Evolutionary conservation across 768 basidiomycete genomes (phyloP).

Genomic region (Leucosporidium scottii): DNA sequence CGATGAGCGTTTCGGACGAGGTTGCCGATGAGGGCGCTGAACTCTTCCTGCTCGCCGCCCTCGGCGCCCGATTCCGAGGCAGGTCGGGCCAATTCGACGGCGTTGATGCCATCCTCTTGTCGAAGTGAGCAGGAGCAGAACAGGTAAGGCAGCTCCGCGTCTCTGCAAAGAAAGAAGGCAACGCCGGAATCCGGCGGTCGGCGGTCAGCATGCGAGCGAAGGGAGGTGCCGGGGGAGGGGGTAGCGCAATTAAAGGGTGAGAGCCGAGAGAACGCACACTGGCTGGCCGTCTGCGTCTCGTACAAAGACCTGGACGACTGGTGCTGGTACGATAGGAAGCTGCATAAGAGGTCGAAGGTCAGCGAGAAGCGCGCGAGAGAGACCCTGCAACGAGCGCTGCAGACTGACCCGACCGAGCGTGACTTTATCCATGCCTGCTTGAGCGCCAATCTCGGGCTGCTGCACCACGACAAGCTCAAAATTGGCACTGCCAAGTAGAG

Average conservation of each 20-base stretch:
- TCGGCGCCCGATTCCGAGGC: conserved; percentile 22
- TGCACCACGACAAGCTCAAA: conserved; percentile 82
- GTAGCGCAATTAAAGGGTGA: neutral
- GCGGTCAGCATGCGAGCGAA: neutral
- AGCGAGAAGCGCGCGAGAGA: neutral
- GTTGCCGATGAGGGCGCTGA: conserved; percentile 69
- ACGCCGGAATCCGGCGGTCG: conserved; percentile 3
- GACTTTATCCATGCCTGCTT: conserved; percentile 52
- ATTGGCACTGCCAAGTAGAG: conserved; percentile 37
- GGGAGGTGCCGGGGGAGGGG: neutral
- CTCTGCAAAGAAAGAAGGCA: conserved; percentile 49
- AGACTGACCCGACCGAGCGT: conserved; percentile 23
- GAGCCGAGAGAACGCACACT: conserved; percentile 54
- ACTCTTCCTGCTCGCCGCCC: conserved; percentile 45
- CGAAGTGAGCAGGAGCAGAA: conserved; percentile 73
- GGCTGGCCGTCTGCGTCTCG: conserved; percentile 63
- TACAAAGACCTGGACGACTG: conserved; percentile 71
- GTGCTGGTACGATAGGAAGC: conserved; percentile 60
- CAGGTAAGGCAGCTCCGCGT: conserved; percentile 78
- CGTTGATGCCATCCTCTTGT: conserved; percentile 58
- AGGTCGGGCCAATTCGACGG: conserved; percentile 52
- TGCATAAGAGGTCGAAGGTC: conserved; percentile 65
- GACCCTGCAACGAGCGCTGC: no score
- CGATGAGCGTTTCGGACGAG: conserved; percentile 74
- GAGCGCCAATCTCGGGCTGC: conserved; percentile 72